Conservation (phyloP, 805 yeast genomes). For the Kazachstania martiniae region DNA sequence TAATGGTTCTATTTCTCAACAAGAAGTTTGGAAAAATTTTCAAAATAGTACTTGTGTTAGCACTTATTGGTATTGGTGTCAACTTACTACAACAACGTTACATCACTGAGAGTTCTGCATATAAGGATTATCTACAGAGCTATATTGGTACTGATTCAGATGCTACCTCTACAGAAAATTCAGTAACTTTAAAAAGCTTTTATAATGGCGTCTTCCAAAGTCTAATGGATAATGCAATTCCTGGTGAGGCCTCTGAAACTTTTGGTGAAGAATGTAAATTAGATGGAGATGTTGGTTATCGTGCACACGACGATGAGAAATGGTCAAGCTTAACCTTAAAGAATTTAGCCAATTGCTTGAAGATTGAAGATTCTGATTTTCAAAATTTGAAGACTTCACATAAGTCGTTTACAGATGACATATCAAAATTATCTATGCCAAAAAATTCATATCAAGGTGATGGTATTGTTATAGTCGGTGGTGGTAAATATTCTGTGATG, state of each 20-base stretch:
- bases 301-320: conserved; percentile 1
- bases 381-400: conserved; percentile 13
- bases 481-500: conserved; percentile 59
- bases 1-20: too few species aligned
- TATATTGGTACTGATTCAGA: too few species aligned
- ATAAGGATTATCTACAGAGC: background rate
- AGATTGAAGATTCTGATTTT: conserved; percentile 11
- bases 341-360: conserved; percentile 14
- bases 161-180: too few species aligned
- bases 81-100: too few species aligned
- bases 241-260: conserved; percentile 16
- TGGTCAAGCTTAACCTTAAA: conserved; percentile 7
- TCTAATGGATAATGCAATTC: conserved; percentile 16
- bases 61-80: too few species aligned
- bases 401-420: conserved; percentile 8
- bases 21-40: too few species aligned
- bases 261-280: conserved; percentile 1
- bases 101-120: too few species aligned
- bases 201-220: conserved; percentile 18
- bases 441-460: conserved; percentile 30
- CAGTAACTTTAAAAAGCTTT: conserved; percentile 14
- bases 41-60: too few species aligned
- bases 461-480: conserved; percentile 69
- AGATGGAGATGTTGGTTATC: background rate
- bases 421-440: conserved; percentile 9